Evolutionary conservation across 352 stramenopile genomes (phyloP), one percentile per base, ranked within the genome.

Genomic region (Aphanomyces astaci): DNA sequence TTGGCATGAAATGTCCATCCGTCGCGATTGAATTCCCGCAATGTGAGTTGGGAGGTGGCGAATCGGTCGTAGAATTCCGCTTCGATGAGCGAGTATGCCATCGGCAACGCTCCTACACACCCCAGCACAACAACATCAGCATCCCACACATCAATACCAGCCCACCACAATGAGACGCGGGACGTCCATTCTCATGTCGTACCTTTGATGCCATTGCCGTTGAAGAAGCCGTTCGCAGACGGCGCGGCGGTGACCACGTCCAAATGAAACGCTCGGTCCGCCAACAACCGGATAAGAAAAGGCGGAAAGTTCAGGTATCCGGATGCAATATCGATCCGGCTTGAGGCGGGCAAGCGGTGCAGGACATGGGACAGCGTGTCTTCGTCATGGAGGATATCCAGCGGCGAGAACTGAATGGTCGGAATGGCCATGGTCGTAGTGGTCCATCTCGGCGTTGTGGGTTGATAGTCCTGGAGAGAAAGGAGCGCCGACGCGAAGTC

Each of bases 1-100:
- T 93, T 93, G 65, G 79, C 82, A 63, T 93, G 84, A 75, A 93
- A 93, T 49, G 84, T 93, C 84, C 84, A 93, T 7, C 63, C 64
- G 0, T 76, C 62, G 9, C 81, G 81, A 49, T 85, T 85, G 66
- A 84, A 93, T 52, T 93, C 84, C 5, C 81, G 75, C n/a, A 93
- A 51, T 4, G 78, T 72, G 0, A 82, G 80, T 39, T n/a, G 17
- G 13, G 59, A 49, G 3, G 19, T 19, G 32, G 69, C 64, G 31
- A 75, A 89, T 9, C 40, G 46, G 30, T 88, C 75, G 62, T 84
- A 90, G 39, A 92, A 92, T 4, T 89, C 75, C 62, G 89, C 76
- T 72, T 93, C 84, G 49, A 93, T 88, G n/a, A 91, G 63, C 36
- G 82, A 90, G 51, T 93, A 93, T 3, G 82, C 83, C 80, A 91